A percentile compares a stretch with the other conserved stretches of the same genome.
phyloP scores from a whole-genome alignment of 1,284 basidiomycete genomes.

The Chondrostereum purpureum region DNA sequence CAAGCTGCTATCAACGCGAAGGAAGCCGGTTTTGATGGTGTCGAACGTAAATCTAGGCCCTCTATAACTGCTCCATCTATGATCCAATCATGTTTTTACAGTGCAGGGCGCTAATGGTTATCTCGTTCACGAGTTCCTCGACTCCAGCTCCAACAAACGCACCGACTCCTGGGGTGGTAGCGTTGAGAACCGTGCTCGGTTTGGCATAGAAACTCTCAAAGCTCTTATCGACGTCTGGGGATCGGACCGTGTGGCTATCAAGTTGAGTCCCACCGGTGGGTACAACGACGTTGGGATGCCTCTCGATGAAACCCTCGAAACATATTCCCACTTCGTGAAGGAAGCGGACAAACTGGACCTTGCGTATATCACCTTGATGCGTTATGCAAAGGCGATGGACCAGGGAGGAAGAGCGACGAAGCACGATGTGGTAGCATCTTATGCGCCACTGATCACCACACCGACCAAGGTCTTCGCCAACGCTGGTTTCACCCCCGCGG shows the following conservation, averaged over 20 bases:
- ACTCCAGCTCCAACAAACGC: constrained; percentile 36
- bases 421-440: constrained; percentile 21
- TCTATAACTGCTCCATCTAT: constrained; percentile 23
- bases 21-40: constrained; percentile 60
- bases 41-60: constrained; percentile 49
- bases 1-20: constrained; percentile 49
- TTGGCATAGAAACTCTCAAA: constrained; percentile 35
- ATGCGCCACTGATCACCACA: constrained; percentile 18
- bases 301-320: constrained; percentile 21
- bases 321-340: constrained; percentile 19
- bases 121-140: constrained; percentile 44
- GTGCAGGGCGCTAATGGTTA: constrained; percentile 29
- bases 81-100: constrained; percentile 6
- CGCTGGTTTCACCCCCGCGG: constrained; percentile 16
- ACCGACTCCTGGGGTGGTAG: constrained; percentile 45
- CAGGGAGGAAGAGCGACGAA: constrained; percentile 15
- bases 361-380: constrained; percentile 16
- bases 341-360: constrained; percentile 17
- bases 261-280: constrained; percentile 32
- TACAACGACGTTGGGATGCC: constrained; percentile 29
- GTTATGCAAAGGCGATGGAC: constrained; percentile 15
- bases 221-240: constrained; percentile 31
- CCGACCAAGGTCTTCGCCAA: constrained; percentile 16
- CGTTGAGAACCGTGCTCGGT: constrained; percentile 37
- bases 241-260: constrained; percentile 32